Evolutionary conservation across 352 stramenopile genomes (phyloP).

Genomic region (Phytopythium helicoides): DNA sequence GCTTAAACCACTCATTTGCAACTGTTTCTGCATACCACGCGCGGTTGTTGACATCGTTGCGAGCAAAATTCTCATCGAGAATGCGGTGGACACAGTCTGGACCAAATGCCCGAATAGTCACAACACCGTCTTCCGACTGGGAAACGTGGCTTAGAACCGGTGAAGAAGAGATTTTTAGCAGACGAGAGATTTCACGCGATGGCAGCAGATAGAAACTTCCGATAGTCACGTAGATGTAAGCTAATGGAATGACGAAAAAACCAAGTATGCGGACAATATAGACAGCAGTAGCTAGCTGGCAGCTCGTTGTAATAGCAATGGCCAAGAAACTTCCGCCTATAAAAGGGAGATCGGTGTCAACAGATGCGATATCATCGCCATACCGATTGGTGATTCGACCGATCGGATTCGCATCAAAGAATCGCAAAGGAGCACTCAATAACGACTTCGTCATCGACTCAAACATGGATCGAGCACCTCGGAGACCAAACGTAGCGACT

Average conservation of each 20-base stretch:
- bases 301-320: slow-evolving; percentile 58
- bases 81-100: slow-evolving; percentile 13
- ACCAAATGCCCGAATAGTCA: slow-evolving; percentile 36
- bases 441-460: slow-evolving; percentile 82
- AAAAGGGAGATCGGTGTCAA: slow-evolving; percentile 74
- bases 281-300: slow-evolving; percentile 69
- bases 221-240: slow-evolving; percentile 69
- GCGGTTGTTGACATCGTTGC: slow-evolving; percentile 25
- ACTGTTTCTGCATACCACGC: slow-evolving; percentile 28
- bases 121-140: slow-evolving; percentile 25
- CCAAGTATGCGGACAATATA: slow-evolving; percentile 73
- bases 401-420: slow-evolving; percentile 91
- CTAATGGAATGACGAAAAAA: slow-evolving; percentile 71
- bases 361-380: slow-evolving; percentile 78
- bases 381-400: slow-evolving; percentile 90
- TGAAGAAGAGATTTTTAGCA: slow-evolving; percentile 31
- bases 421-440: slow-evolving; percentile 81
- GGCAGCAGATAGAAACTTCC: slow-evolving; percentile 33
- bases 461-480: slow-evolving; percentile 63
- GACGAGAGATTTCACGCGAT: slow-evolving; percentile 38
- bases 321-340: slow-evolving; percentile 36
- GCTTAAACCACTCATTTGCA: slow-evolving; percentile 31
- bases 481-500: slow-evolving; percentile 35
- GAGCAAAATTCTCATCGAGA: slow-evolving; percentile 15
- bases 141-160: slow-evolving; percentile 37